Base-by-base conservation (phyloP, 768 basidiomycete species). In the Suillus subluteus region DNA sequence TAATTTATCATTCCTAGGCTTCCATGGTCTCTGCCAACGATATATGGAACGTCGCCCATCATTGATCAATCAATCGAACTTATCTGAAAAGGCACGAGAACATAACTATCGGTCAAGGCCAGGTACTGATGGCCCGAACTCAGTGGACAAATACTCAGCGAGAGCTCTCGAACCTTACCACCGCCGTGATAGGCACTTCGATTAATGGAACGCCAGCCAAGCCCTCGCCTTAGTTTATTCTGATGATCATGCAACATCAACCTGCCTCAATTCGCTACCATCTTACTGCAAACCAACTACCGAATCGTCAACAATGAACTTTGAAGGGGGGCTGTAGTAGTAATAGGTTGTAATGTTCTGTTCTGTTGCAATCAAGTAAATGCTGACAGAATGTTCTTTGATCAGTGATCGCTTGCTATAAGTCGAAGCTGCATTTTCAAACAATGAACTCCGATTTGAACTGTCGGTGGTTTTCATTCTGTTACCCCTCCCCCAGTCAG, bases 31-130 rank as follows among this genome's bases (percentile, higher is more conserved):
- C 38, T 18, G 58, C 16, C 38, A 23, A 40, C 18, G 54, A 55
- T 32, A 32, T 55, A 55, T 55, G 30, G 54, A 12, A 35, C 18
- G 23, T 52, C 23, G 6, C 8, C 38, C 37, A 59, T 59, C 58
- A 38, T 32, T 38, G 58, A 59, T 59, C 40, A 43, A 61, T 61
- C 58, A 61, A 43, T 61, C 40, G 55, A 56, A 35, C 55, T 23
- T 58, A 23, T 38, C n/a, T 54, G 15, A 41, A 59, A 26, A 61
- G 58, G 58, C 58, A 61, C 58, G 4, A 40, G 58, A 11, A 30
- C 26, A 41, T 6, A 13, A 40, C 26, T 9, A 12, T 61, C 11
- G 5, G 40, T 23, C 26, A 38, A 21, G 56, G 35, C n/a, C 21
- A 38, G 56, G 56, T 30, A 61, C 58, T 13, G 58, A 59, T 38